phyloP scores from a whole-genome alignment of 2,329 filamentous ascomycete genomes.

The Escovopsis sp. region DNA sequence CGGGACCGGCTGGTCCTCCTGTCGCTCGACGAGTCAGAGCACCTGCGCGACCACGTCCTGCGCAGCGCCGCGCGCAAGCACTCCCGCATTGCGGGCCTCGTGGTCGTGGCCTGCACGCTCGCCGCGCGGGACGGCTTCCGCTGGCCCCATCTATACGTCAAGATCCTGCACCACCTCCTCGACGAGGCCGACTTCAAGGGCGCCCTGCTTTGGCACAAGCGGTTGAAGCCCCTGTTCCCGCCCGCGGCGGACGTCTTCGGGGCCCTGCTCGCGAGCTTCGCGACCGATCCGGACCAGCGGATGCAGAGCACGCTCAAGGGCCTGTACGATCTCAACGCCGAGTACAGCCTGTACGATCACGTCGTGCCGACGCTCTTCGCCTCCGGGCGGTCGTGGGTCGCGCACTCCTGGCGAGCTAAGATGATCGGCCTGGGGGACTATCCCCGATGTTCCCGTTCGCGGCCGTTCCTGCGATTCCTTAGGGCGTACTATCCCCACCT shows the following conservation, averaged over 20 bases:
- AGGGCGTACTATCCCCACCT: constrained; percentile 27
- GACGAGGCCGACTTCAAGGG: constrained; percentile 20
- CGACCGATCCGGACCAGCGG: constrained; percentile 19
- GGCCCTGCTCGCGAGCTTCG: constrained; percentile 27
- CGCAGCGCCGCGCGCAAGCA: constrained; percentile 13
- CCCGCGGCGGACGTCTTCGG: constrained; percentile 26
- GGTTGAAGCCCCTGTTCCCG: constrained; percentile 26
- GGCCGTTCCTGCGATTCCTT: constrained; percentile 33
- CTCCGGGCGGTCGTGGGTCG: constrained; percentile 27
- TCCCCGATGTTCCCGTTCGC: constrained; percentile 24
- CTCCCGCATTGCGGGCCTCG: constrained; percentile 12
- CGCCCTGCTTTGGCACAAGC: constrained; percentile 32
- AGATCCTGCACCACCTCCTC: constrained; percentile 28
- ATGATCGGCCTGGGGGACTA: constrained; percentile 26
- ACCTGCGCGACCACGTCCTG: constrained; percentile 16
- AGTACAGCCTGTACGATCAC: constrained; percentile 32
- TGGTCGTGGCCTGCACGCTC: constrained; percentile 19
- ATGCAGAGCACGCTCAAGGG: constrained; percentile 25
- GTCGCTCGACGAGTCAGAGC: constrained; percentile 9
- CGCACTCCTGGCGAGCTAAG: constrained; percentile 31
- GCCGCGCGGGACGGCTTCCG: constrained; percentile 18
- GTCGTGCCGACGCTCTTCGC: constrained; percentile 36
- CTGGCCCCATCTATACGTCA: constrained; percentile 37
- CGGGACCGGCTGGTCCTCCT: constrained; percentile 9
- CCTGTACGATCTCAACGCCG: constrained; percentile 29